Evolutionary conservation across 129 eudicot species (phyloP).

Genomic region (Artemisia annua): DNA sequence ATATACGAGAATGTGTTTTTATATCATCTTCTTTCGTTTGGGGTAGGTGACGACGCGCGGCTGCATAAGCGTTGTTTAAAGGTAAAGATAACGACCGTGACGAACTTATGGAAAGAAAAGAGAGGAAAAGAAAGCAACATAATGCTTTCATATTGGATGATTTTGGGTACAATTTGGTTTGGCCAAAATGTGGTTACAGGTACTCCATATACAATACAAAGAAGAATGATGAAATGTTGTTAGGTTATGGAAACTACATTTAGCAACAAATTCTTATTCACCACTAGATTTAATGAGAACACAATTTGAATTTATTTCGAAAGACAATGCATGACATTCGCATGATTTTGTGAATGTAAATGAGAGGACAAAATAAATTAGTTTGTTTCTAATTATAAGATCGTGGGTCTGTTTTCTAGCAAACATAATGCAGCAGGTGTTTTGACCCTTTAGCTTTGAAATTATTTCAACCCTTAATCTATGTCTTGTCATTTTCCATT

Average conservation of each 20-base stretch:
- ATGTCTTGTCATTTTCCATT: no score
- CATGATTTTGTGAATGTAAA: slow-evolving; percentile 6
- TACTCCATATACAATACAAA: slow-evolving; percentile 15
- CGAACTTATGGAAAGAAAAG: slow-evolving; percentile 19
- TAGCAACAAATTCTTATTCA: slow-evolving; percentile 23
- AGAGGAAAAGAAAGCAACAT: slow-evolving; percentile 39
- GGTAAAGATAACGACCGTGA: slow-evolving; percentile 16
- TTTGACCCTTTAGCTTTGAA: no score
- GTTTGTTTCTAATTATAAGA: background rate
- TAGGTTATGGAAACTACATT: slow-evolving; percentile 28
- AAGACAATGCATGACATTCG: slow-evolving; percentile 24
- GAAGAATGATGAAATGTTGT: slow-evolving; percentile 16
- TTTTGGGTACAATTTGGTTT: slow-evolving; percentile 27
- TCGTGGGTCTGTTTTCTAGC: no score
- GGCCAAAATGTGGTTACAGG: slow-evolving; percentile 26
- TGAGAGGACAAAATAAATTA: background rate
- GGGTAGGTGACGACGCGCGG: slow-evolving; percentile 44
- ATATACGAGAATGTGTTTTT: background rate
- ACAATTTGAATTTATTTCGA: slow-evolving; percentile 17
- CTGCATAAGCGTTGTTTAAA: slow-evolving; percentile 32
- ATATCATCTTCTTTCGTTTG: slow-evolving; percentile 23
- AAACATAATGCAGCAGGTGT: no score
- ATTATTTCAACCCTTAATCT: no score
- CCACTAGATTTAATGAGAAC: slow-evolving; percentile 12
- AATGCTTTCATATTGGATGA: slow-evolving; percentile 45